phyloP scores from a whole-genome alignment of 495 filamentous ascomycete species.

The Aspergillus steynii region DNA sequence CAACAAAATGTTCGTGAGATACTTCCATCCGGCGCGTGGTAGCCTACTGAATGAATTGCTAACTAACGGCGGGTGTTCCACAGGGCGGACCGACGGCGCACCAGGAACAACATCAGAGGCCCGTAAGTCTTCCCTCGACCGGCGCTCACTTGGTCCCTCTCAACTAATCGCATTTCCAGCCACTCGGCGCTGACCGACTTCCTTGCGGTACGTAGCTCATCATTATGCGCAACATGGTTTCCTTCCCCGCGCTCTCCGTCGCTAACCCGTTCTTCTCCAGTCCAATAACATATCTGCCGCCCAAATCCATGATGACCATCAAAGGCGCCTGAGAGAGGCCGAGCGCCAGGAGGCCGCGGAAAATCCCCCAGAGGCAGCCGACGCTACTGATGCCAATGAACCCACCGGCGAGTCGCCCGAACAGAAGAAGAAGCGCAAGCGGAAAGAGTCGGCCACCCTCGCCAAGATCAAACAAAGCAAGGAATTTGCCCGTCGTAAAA shows the following conservation, averaged over 20 bases:
- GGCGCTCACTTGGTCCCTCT: not conserved
- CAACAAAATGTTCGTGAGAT: not conserved
- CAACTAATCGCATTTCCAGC: conserved; percentile 21
- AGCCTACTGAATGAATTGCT: not conserved
- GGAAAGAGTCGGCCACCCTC: conserved; percentile 60
- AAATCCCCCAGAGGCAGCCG: conserved; percentile 19
- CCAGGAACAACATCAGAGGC: conserved; percentile 58
- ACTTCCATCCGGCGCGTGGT: not conserved
- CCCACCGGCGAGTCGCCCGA: conserved; percentile 41
- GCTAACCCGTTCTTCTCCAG: conserved; percentile 34
- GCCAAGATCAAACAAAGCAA: conserved; percentile 79
- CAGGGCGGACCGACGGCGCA: conserved; percentile 44
- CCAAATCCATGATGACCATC: conserved; percentile 70
- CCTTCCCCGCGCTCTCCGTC: not conserved
- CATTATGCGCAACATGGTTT: not conserved
- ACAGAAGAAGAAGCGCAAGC: conserved; percentile 63
- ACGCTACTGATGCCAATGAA: conserved; percentile 34
- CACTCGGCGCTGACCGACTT: conserved; percentile 82
- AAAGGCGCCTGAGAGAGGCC: conserved; percentile 45
- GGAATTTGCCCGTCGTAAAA: conserved; percentile 61
- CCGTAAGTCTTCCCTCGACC: conserved; percentile 47
- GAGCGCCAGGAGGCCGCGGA: conserved; percentile 39
- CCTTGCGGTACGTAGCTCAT: conserved; percentile 59
- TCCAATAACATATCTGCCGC: conserved; percentile 87
- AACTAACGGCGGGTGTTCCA: conserved; percentile 15